Evolutionary conservation across 140 eudicot genomes (phyloP).

Genomic region (Stevia rebaudiana): DNA sequence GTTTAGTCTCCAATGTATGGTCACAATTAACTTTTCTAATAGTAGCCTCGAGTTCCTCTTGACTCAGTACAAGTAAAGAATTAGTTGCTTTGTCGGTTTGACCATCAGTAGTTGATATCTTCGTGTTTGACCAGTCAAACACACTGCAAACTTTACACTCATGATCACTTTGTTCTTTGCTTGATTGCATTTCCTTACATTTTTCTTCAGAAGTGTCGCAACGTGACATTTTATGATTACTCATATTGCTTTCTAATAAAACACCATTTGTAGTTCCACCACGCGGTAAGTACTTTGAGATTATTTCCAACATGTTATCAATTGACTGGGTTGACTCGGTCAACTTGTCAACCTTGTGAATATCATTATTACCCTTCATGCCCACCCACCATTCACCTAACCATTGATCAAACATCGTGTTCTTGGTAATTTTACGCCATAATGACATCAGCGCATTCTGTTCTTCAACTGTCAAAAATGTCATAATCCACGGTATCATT

Average conservation of each 20-base stretch:
- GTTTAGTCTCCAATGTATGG: constrained; percentile 48
- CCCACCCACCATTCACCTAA: constrained; percentile 95
- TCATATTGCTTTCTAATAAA: neutral
- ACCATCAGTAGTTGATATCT: constrained; percentile 13
- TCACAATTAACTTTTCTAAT: constrained; percentile 67
- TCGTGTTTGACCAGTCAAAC: constrained; percentile 28
- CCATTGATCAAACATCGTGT: constrained; percentile 90
- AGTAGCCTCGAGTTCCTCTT: constrained; percentile 70
- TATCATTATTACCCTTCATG: constrained; percentile 25
- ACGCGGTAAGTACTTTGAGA: constrained; percentile 40
- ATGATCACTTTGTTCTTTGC: constrained; percentile 26
- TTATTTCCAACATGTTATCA: constrained; percentile 41
- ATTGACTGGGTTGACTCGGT: constrained; percentile 29
- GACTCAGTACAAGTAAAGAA: constrained; percentile 35
- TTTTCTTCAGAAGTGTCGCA: constrained; percentile 17
- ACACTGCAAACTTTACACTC: constrained; percentile 27
- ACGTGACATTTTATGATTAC: constrained; percentile 1
- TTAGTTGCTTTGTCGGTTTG: constrained; percentile 28
- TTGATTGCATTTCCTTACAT: constrained; percentile 6
- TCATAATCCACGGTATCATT: constrained; percentile 85
- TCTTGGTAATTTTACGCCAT: constrained; percentile 67
- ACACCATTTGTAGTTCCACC: constrained; percentile 2
- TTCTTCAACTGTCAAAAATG: constrained; percentile 52
- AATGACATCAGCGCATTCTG: constrained; percentile 54
- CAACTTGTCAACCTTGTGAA: constrained; percentile 40